phyloP scores from a whole-genome alignment of 805 yeast genomes.

The Yarrowia alimentaria region DNA sequence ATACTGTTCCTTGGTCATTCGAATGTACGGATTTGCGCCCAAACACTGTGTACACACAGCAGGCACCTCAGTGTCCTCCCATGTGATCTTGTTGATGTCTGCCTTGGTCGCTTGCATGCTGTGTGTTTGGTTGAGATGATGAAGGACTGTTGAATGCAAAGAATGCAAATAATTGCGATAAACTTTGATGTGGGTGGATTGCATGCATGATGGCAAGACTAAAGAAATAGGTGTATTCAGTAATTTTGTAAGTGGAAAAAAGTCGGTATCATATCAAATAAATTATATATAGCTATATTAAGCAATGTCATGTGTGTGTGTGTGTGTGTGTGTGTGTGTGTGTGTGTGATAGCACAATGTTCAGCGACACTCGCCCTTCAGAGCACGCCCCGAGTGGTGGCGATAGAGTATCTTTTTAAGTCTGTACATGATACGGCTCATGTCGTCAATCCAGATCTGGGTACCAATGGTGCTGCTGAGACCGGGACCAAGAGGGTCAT shows the following conservation, averaged over 20 bases:
- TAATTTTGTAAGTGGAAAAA: too few species aligned
- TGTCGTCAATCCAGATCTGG: conserved; percentile 8
- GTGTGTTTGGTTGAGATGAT: conserved; percentile 12
- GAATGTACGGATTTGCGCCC: conserved; percentile 63
- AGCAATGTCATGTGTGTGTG: too few species aligned
- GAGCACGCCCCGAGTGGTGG: too few species aligned
- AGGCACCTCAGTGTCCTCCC: conserved; percentile 48
- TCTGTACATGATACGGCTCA: conserved; percentile 1
- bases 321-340: too few species aligned
- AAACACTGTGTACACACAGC: conserved; percentile 73
- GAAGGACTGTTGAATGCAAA: too few species aligned
- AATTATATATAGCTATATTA: too few species aligned
- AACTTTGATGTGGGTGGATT: conserved; percentile 14
- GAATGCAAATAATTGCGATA: conserved; percentile 12
- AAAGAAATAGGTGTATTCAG: too few species aligned
- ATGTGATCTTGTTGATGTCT: conserved; percentile 39
- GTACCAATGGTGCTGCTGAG: neutral
- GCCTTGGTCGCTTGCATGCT: conserved; percentile 34
- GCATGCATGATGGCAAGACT: too few species aligned
- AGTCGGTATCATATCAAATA: too few species aligned
- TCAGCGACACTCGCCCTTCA: too few species aligned
- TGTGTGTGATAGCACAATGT: too few species aligned
- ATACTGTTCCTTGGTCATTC: conserved; percentile 63
- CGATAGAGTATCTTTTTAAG: too few species aligned
- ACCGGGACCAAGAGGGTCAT: conserved; percentile 18